Conservation (phyloP, 306 rosid species). For the Sphenostylis stenocarpa region DNA sequence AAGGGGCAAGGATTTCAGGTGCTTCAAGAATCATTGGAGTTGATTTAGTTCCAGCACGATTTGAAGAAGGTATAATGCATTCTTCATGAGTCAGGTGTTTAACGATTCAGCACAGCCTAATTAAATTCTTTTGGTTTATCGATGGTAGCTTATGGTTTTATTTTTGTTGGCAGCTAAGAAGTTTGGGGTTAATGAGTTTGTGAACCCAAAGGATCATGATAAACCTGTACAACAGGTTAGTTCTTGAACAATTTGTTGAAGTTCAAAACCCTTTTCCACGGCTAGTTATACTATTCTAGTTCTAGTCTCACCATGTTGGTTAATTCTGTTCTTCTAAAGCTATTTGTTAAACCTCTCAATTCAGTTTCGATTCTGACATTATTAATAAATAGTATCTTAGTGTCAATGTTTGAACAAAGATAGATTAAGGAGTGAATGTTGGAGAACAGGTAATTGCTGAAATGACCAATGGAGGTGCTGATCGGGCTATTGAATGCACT, state of each 20-base stretch:
- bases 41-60: slow-evolving; percentile 66
- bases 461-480: slow-evolving; percentile 6
- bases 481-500: not conserved
- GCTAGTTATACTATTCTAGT: not conserved
- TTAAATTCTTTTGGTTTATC: not conserved
- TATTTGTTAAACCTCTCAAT: not conserved
- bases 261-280: not conserved
- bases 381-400: not conserved
- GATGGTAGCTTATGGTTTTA: not conserved
- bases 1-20: slow-evolving; percentile 85
- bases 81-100: not conserved
- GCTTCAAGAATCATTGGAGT: slow-evolving; percentile 83
- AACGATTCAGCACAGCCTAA: not conserved
- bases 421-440: not conserved
- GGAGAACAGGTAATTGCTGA: slow-evolving; percentile 4
- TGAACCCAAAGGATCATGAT: slow-evolving; percentile 83
- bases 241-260: not conserved
- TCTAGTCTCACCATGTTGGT: no score
- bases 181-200: slow-evolving; percentile 78
- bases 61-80: slow-evolving; percentile 59
- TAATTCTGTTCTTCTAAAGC: not conserved
- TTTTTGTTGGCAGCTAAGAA: slow-evolving; percentile 65
- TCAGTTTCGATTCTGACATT: not conserved
- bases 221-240: slow-evolving; percentile 83
- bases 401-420: not conserved